Evolutionary conservation across 2,329 filamentous ascomycete genomes (phyloP).

Genomic region (Xylaria sp.): DNA sequence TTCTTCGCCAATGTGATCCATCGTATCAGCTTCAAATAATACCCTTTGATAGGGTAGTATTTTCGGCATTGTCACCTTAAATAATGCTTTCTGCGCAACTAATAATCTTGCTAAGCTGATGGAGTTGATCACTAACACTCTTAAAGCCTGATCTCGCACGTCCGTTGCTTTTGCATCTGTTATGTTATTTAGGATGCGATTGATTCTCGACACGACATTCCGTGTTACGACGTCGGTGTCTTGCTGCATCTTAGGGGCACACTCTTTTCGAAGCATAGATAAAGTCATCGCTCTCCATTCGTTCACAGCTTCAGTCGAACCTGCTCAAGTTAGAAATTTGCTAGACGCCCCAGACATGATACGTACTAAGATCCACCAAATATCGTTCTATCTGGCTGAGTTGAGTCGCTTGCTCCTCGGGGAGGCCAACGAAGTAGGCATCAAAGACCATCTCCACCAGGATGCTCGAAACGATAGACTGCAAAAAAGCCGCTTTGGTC

Average conservation of each 20-base stretch:
- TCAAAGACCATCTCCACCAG: slow-evolving; percentile 71
- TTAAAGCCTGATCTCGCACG: slow-evolving; percentile 63
- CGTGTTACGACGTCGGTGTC: slow-evolving; percentile 58
- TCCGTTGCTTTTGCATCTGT: slow-evolving; percentile 55
- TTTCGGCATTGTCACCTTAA: slow-evolving; percentile 65
- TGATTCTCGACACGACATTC: slow-evolving; percentile 58
- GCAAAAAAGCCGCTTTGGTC: slow-evolving; percentile 69
- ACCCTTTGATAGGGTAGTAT: slow-evolving; percentile 63
- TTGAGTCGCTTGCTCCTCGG: slow-evolving; percentile 62
- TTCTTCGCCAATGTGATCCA: slow-evolving; percentile 74
- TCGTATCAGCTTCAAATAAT: slow-evolving; percentile 66
- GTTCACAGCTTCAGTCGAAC: slow-evolving; percentile 65
- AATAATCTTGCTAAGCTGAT: slow-evolving; percentile 67
- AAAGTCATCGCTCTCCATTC: slow-evolving; percentile 75
- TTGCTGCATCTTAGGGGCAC: slow-evolving; percentile 56
- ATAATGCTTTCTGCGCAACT: slow-evolving; percentile 67
- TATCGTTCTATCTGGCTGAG: slow-evolving; percentile 61
- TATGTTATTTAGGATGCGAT: slow-evolving; percentile 61
- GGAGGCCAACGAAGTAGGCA: slow-evolving; percentile 71
- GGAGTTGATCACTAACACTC: slow-evolving; percentile 61
- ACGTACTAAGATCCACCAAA: slow-evolving; percentile 55
- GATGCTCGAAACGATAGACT: slow-evolving; percentile 68
- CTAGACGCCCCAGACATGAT: slow-evolving; percentile 23
- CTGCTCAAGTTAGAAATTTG: slow-evolving; percentile 43
- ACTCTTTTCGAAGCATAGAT: slow-evolving; percentile 66